Evolutionary conservation across 1,284 basidiomycete genomes (phyloP).

Genomic region (Pascua guehoae): DNA sequence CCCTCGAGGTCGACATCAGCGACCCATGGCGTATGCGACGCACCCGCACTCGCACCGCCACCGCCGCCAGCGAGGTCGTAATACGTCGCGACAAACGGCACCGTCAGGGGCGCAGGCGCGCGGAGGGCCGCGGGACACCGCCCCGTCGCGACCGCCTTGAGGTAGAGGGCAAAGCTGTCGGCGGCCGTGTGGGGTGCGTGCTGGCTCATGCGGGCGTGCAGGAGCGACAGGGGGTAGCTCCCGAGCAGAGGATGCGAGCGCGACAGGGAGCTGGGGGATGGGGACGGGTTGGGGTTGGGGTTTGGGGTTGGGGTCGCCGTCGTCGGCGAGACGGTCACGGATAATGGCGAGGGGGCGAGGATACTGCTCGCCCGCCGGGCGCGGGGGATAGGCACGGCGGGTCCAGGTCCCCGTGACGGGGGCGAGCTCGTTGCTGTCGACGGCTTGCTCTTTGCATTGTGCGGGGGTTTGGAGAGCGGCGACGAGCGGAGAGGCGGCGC

Average conservation of each 20-base stretch:
- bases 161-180: slow-evolving; percentile 25
- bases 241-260: slow-evolving; percentile 43
- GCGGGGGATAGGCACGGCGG: not conserved
- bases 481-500: slow-evolving; percentile 10
- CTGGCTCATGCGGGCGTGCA: slow-evolving; percentile 43
- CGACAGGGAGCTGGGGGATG: slow-evolving; percentile 12
- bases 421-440: not conserved
- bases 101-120: slow-evolving; percentile 29
- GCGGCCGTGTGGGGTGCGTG: slow-evolving; percentile 28
- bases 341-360: not conserved
- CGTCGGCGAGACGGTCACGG: not conserved
- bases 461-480: not conserved
- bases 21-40: slow-evolving; percentile 43
- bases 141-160: slow-evolving; percentile 18
- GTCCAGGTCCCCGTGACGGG: not conserved
- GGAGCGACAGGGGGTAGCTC: slow-evolving; percentile 39
- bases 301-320: not conserved
- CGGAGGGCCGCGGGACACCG: slow-evolving; percentile 29
- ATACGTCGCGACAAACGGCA: slow-evolving; percentile 44
- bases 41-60: slow-evolving; percentile 14
- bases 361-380: not conserved
- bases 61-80: slow-evolving; percentile 34
- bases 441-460: not conserved
- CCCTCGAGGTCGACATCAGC: slow-evolving; percentile 42
- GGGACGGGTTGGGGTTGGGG: not conserved